Conservation (phyloP, 1,284 basidiomycete species). For the Malassezia sp. region DNA sequence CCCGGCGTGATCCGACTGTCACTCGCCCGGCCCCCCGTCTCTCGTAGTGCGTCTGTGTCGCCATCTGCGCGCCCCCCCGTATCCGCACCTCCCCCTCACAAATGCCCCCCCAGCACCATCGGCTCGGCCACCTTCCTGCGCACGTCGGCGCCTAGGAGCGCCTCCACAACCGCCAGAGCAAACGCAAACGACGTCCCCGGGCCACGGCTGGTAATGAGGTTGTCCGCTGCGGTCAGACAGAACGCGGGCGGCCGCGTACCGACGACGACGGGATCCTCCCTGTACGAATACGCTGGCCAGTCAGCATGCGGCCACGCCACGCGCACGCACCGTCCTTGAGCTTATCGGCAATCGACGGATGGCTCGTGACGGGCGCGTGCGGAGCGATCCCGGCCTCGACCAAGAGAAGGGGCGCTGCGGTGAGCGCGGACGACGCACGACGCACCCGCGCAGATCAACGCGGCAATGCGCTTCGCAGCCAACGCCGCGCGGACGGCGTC, state of each 20-base stretch:
- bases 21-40: not conserved
- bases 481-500: slow-evolving; percentile 58
- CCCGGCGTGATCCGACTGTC: not conserved
- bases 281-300: slow-evolving; percentile 65
- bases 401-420: too few relatives aligned
- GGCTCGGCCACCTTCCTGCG: slow-evolving; percentile 59
- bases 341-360: slow-evolving; percentile 61
- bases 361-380: slow-evolving; percentile 58
- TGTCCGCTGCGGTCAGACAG: too few relatives aligned
- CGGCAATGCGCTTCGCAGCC: slow-evolving; percentile 40
- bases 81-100: too few relatives aligned
- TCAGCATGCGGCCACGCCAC: too few relatives aligned
- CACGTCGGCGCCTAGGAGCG: slow-evolving; percentile 58
- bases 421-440: too few relatives aligned
- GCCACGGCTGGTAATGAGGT: slow-evolving; percentile 65
- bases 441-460: slow-evolving; percentile 47
- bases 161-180: slow-evolving; percentile 61
- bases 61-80: too few relatives aligned
- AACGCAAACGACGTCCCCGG: slow-evolving; percentile 72
- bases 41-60: not conserved
- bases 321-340: slow-evolving; percentile 55
- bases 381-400: slow-evolving; percentile 55
- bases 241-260: too few relatives aligned
- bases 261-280: slow-evolving; percentile 62
- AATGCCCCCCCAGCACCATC: slow-evolving; percentile 52